Conservation (phyloP, 305 asterid genomes). For the Rubia balearica region DNA sequence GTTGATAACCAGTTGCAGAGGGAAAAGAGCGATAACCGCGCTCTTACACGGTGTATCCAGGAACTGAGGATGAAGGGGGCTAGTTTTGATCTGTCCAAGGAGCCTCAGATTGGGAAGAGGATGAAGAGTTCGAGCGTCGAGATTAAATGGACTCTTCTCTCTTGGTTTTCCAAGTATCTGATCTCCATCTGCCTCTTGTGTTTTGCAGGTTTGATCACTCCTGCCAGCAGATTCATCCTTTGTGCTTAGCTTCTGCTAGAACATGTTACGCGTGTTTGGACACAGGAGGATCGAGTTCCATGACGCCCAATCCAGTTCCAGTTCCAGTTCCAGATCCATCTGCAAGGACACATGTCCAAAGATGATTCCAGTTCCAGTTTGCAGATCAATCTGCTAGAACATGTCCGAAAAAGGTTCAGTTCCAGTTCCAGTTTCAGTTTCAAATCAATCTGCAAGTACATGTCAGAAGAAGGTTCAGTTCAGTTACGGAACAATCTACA, state of each 20-base stretch:
- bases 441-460: not conserved
- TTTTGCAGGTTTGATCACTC: conserved; percentile 52
- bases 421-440: not conserved
- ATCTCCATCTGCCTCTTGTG: conserved; percentile 48
- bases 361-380: not conserved
- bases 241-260: conserved; percentile 31
- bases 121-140: conserved; percentile 98
- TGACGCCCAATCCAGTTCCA: not conserved
- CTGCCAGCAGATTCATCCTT: conserved; percentile 60
- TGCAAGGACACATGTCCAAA: not conserved
- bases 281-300: not conserved
- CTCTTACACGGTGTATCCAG: conserved; percentile 61
- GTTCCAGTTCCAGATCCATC: not conserved
- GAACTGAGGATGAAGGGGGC: conserved; percentile 95
- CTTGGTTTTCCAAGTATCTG: conserved; percentile 57
- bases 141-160: conserved; percentile 78
- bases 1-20: conserved; percentile 59
- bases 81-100: conserved; percentile 72
- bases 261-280: not conserved
- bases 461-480: not conserved
- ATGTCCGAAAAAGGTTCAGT: no score
- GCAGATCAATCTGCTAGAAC: not conserved
- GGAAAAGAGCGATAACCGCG: conserved; percentile 59
- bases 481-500: not conserved
- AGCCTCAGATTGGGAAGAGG: conserved; percentile 69